Base-by-base conservation (phyloP, 2,329 filamentous ascomycete genomes). In the Macroventuria anomochaeta region DNA sequence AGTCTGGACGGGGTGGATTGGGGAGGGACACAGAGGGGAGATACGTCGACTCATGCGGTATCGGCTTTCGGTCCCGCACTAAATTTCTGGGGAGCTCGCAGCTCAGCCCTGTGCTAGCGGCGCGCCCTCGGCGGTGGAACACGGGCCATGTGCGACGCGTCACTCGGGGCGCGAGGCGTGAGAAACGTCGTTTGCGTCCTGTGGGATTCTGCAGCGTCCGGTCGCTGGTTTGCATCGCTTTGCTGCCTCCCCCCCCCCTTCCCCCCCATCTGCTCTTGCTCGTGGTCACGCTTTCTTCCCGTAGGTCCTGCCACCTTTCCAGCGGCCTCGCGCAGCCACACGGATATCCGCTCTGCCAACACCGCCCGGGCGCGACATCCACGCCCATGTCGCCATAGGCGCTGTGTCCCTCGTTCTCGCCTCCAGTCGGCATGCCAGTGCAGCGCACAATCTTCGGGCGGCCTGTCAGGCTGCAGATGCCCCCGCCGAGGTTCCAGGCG, bases 401-500 rank as follows among this genome's bases (percentile, higher is more conserved):
- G 36, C 25, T 10, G 26, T 33, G 34, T 51, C 32, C 44, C 32
- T 33, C 48, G 18, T n/a, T 23, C 25, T 33, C 21, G 18, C 6
- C 32, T 36, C 10, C 15, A 28, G 10, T 20, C 34, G 34, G 26
- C 39, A 75, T 75, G 72, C 72, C 73, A 1, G 57, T 67, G 26
- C 73, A 75, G 46, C 67, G 59, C 21, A 71, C 68, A 26, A 33
- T 67, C 44, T 67, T 68, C 39, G 72, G 73, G 34, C 66, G 58
- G 42, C 73, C 71, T 4, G 37, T 75, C 31, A 53, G 47, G 58
- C 63, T 75, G 38, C 68, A 64, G 36, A 69, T 73, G 63, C 77
- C 78, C 11, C 78, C 79, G n/a, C 76, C 77, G 42, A 73, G 79
- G 23, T 76, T 81, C 54, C 78, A 80, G 67, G 68, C 78, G 54